Evolutionary conservation across 1,284 basidiomycete species (phyloP).

Genomic region (Coniferiporia sulphurascens): DNA sequence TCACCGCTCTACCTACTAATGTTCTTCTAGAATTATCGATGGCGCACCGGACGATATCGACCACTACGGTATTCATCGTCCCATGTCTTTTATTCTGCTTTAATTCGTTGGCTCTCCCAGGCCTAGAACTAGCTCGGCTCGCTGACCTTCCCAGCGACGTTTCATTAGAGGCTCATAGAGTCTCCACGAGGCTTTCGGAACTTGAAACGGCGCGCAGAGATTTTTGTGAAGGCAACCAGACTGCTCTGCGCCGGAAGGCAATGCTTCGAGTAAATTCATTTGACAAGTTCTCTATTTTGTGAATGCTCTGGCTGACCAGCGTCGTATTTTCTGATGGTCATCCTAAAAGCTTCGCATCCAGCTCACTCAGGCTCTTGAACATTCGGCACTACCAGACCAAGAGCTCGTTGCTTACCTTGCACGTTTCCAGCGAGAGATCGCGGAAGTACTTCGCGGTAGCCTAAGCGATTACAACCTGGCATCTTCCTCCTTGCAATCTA

Average conservation of each 20-base stretch:
- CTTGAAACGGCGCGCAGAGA: constrained; percentile 55
- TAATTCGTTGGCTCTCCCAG: constrained; percentile 31
- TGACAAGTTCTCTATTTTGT: constrained; percentile 3
- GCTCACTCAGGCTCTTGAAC: constrained; percentile 60
- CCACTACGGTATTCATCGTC: constrained; percentile 55
- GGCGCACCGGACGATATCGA: constrained; percentile 51
- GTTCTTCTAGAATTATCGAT: constrained; percentile 53
- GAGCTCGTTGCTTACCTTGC: constrained; percentile 60
- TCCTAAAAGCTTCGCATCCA: constrained; percentile 57
- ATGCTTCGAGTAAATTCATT: constrained; percentile 52
- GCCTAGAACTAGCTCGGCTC: constrained; percentile 78
- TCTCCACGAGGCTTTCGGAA: constrained; percentile 56
- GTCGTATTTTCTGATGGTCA: neutral
- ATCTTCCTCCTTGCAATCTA: neutral
- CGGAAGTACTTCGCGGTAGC: constrained; percentile 28
- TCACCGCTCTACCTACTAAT: neutral
- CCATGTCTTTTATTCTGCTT: neutral
- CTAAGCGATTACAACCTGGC: neutral
- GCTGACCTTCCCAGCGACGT: constrained; percentile 76
- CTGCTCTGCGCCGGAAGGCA: constrained; percentile 59
- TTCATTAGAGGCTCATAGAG: constrained; percentile 52
- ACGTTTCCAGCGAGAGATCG: constrained; percentile 64
- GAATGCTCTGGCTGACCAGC: constrained; percentile 10
- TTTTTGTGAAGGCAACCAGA: constrained; percentile 54
- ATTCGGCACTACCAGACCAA: constrained; percentile 63